Conservation (phyloP, 1,284 basidiomycete species). For the Tremellales sp. region DNA sequence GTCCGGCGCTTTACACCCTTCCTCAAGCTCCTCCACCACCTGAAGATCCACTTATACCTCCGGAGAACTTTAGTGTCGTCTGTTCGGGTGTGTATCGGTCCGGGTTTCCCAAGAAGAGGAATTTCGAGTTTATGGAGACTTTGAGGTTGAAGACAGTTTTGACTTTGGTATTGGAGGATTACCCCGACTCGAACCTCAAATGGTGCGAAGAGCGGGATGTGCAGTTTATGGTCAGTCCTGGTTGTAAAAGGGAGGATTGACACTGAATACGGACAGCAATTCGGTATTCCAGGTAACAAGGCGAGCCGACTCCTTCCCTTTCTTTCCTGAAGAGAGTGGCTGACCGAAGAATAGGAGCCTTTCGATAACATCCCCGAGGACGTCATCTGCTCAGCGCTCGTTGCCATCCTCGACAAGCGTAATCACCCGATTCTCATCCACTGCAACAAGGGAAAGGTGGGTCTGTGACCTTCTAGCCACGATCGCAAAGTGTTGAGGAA, state of each 20-base stretch:
- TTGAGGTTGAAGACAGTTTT: slow-evolving; percentile 55
- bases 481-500: not conserved
- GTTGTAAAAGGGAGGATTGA: not conserved
- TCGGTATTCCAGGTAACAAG: slow-evolving; percentile 57
- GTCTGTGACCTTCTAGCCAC: slow-evolving; percentile 7
- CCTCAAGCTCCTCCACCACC: slow-evolving; percentile 39
- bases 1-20: slow-evolving; percentile 34
- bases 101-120: slow-evolving; percentile 54
- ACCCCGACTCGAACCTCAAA: slow-evolving; percentile 53
- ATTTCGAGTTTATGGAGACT: slow-evolving; percentile 54
- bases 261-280: slow-evolving; percentile 43
- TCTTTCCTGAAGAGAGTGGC: not conserved
- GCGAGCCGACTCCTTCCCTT: slow-evolving; percentile 18
- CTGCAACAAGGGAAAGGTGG: slow-evolving; percentile 58
- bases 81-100: slow-evolving; percentile 52
- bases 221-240: slow-evolving; percentile 40
- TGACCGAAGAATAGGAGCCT: slow-evolving; percentile 48
- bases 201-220: slow-evolving; percentile 48
- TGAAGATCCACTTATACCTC: slow-evolving; percentile 44
- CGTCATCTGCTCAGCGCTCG: slow-evolving; percentile 54
- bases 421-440: slow-evolving; percentile 58
- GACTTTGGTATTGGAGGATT: slow-evolving; percentile 55
- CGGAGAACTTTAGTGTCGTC: slow-evolving; percentile 46
- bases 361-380: slow-evolving; percentile 54
- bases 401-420: slow-evolving; percentile 53